Base-by-base conservation (phyloP, 305 asterid species). In the Fraxinus albicans region DNA sequence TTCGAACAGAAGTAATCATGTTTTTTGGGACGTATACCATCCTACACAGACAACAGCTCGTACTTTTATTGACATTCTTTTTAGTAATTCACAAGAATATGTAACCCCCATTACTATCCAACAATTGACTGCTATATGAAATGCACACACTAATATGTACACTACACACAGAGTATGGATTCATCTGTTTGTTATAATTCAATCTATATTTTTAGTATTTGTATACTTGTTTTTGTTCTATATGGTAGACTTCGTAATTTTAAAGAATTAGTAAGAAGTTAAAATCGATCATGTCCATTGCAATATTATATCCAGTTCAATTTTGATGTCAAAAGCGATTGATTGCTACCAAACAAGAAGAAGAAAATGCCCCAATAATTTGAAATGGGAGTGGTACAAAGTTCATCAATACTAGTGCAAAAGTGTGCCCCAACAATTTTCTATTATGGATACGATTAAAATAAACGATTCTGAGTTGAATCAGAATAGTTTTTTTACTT, bases 21-120 rank as follows among this genome's bases (percentile, higher is more conserved):
- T 95, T n/a, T 93, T 95, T 83, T 93, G 98, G 98, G 98, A 95
- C 83, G 34, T 84, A 19, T 92, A 89, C 83, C 97, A 95, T 85
- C 97, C 98, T 0, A 90, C 97, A 0, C 92, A 95, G 76, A 82
- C 91, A 7, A 83, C 92, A 73, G 85, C 89, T 29, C 86, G 86
- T 1, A 69, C 82, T 34, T 85, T 90, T 81, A 79, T 93, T 29
- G 85, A 84, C 27, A 38, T 55, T 10, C 86, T 92, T 34, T 90
- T 85, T 77, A 77, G 74, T 50, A 86, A 79, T 38, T 86, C 92
- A 6, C 85, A 82, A 40, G 47, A 86, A 13, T 73, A 81, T 7
- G 92, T 82, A 8, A 76, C 80, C 19, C 95, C 96, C 10, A 72
- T 91, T 40, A 89, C 87, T 27, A 75, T 94, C n/a, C 47, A 84